Evolutionary conservation across 2,329 filamentous ascomycete species (phyloP).

Genomic region (Keithomyces neogunnii): DNA sequence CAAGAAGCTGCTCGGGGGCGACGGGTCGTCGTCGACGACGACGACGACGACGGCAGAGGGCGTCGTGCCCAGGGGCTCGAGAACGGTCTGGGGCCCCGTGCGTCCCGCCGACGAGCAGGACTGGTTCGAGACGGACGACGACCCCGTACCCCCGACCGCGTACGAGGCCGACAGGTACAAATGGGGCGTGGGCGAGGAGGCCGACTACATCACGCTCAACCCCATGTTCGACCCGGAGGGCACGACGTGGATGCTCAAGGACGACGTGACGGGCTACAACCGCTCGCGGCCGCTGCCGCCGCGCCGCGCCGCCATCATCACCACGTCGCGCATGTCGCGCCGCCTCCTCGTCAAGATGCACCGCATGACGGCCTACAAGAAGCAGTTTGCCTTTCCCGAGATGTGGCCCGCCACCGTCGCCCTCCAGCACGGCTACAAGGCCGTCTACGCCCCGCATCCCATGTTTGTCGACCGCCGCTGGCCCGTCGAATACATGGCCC

Average conservation of each 20-base stretch:
- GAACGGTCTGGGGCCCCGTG: constrained; percentile 76
- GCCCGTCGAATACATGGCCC: constrained; percentile 70
- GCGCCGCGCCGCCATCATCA: constrained; percentile 82
- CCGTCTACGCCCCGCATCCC: constrained; percentile 83
- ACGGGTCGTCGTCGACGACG: constrained; percentile 29
- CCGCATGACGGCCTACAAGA: constrained; percentile 73
- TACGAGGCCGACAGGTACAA: constrained; percentile 73
- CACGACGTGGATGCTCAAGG: constrained; percentile 73
- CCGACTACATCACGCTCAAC: constrained; percentile 85
- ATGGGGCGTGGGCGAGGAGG: constrained; percentile 87
- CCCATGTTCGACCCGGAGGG: constrained; percentile 85
- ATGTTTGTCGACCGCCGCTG: constrained; percentile 81
- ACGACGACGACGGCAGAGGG: constrained; percentile 5
- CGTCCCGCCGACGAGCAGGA: constrained; percentile 60
- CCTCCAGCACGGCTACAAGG: constrained; percentile 87
- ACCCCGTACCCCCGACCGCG: constrained; percentile 59
- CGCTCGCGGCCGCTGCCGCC: constrained; percentile 49
- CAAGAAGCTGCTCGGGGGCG: constrained; percentile 39
- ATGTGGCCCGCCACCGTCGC: constrained; percentile 91
- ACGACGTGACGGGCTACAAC: constrained; percentile 82
- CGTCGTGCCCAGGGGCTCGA: constrained; percentile 34
- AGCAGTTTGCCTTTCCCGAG: constrained; percentile 87
- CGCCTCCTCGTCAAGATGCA: constrained; percentile 82
- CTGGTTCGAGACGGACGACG: constrained; percentile 64
- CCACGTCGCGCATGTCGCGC: constrained; percentile 73